Evolutionary conservation across 495 filamentous ascomycete genomes (phyloP).

Genomic region (Parachaetomium inaequale): DNA sequence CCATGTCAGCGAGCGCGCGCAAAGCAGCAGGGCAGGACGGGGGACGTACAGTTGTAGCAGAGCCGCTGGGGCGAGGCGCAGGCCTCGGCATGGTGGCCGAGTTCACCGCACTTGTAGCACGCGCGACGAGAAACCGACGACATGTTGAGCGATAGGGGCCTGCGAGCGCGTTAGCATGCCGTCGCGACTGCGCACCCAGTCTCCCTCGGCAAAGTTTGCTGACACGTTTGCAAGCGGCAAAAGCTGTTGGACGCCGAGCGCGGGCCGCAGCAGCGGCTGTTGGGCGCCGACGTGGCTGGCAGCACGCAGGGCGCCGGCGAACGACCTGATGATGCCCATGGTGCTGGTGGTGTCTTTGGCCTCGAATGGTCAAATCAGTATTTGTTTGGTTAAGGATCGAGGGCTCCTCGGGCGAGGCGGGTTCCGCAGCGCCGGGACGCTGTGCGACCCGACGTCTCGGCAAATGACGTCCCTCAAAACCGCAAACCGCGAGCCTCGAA

Average conservation of each 20-base stretch:
- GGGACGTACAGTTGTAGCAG: constrained; percentile 89
- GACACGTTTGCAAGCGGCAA: constrained; percentile 14
- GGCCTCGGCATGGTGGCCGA: constrained; percentile 98
- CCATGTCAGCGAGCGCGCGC: constrained; percentile 13
- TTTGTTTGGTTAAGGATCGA: background rate
- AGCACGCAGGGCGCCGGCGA: background rate
- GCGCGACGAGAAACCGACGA: constrained; percentile 95
- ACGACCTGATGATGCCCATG: background rate
- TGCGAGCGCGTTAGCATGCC: constrained; percentile 9
- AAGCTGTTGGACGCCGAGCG: background rate
- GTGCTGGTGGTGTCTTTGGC: background rate
- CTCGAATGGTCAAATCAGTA: background rate
- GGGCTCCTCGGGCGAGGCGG: background rate
- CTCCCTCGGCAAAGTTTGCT: background rate
- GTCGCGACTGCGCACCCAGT: background rate
- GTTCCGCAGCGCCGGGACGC: background rate
- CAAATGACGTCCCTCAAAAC: background rate
- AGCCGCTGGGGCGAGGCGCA: constrained; percentile 95
- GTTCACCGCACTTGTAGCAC: constrained; percentile 99
- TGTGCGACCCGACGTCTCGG: constrained; percentile 12
- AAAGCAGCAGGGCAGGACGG: background rate
- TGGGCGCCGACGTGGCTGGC: background rate
- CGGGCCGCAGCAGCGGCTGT: background rate
- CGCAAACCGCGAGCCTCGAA: background rate
- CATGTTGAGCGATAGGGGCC: constrained; percentile 47